Conservation (phyloP, 257 asterid species). For the Prunella vulgaris region DNA sequence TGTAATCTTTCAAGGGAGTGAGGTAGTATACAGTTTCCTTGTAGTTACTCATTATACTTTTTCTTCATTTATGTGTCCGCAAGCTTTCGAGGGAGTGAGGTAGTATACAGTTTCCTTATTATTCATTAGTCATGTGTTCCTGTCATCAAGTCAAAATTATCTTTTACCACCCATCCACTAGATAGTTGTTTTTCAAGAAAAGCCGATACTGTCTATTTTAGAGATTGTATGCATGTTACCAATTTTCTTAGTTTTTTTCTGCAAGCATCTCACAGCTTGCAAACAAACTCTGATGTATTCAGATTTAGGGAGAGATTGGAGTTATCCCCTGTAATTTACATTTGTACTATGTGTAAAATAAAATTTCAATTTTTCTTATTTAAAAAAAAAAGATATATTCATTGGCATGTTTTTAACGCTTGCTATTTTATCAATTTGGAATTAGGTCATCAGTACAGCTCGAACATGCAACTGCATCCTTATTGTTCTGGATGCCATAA, state of each 20-base stretch:
- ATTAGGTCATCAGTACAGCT: conserved; percentile 96
- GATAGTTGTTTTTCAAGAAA: neutral
- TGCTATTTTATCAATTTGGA: conserved; percentile 9
- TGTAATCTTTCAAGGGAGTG: too few relatives aligned
- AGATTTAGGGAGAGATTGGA: too few relatives aligned
- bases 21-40: too few relatives aligned
- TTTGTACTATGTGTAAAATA: neutral
- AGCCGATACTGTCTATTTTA: neutral
- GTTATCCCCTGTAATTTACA: too few relatives aligned
- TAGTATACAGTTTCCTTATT: neutral
- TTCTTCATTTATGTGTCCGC: too few relatives aligned
- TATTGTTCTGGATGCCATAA: conserved; percentile 96
- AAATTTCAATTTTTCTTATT: neutral
- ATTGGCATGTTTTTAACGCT: conserved; percentile 10
- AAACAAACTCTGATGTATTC: neutral
- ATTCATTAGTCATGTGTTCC: neutral
- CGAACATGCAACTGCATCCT: conserved; percentile 94
- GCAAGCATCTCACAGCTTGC: neutral
- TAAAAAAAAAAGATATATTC: neutral
- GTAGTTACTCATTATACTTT: too few relatives aligned
- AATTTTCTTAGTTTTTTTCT: neutral
- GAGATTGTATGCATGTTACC: neutral
- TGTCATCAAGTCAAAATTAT: neutral
- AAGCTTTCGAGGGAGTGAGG: too few relatives aligned
- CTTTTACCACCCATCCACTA: neutral